Percentiles rank a stretch among this genome's conserved stretches.
These are phyloP conservation scores for Acanthamoeba castellanii DNA, from an alignment of 208 protist genomes.

Conservation along the genomic window DNA sequence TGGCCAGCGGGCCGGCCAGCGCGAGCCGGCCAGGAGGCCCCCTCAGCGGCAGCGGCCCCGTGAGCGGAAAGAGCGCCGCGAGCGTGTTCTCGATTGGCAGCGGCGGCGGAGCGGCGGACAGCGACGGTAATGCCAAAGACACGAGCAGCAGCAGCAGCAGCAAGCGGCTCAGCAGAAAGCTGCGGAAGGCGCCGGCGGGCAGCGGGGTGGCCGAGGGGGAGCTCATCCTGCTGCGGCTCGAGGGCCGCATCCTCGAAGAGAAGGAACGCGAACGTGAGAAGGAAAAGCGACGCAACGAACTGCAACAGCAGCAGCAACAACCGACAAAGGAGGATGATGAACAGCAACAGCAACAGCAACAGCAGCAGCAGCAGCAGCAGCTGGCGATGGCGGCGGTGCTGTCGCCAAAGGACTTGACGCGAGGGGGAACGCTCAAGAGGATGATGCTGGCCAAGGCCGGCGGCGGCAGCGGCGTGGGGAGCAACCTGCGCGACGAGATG, in stretches of 20 bases:
- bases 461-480: too few relatives aligned
- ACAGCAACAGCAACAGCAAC: not conserved
- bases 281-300: not conserved
- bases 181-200: not conserved
- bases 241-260: not conserved
- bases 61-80: too few relatives aligned
- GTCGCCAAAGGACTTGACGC: not conserved
- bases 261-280: not conserved
- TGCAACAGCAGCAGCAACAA: not conserved
- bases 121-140: not conserved
- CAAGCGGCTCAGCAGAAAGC: not conserved
- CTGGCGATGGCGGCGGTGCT: not conserved
- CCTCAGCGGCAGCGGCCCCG: too few relatives aligned
- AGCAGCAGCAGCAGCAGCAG: not conserved
- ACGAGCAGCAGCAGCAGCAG: not conserved
- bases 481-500: not conserved
- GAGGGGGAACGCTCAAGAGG: conserved; percentile 3
- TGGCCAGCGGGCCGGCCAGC: too few relatives aligned
- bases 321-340: not conserved
- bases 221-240: not conserved
- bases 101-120: too few relatives aligned
- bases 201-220: not conserved
- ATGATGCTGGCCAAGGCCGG: not conserved
- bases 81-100: too few relatives aligned
- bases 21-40: too few relatives aligned